These are phyloP conservation scores for Cytospora schulzeri DNA, from an alignment of 2,329 filamentous ascomycete genomes.

Conservation along the genomic window DNA sequence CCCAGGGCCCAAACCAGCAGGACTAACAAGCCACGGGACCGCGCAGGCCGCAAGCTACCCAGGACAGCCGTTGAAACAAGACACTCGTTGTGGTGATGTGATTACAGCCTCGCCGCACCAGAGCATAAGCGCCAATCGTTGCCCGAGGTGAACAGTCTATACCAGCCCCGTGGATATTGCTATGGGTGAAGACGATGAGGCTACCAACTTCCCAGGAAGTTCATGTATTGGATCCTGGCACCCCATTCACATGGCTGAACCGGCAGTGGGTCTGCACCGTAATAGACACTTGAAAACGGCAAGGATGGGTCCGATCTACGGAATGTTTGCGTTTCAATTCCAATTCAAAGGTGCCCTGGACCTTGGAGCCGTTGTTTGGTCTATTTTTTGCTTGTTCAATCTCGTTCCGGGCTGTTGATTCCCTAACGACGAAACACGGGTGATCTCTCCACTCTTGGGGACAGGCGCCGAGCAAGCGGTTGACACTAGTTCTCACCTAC, in stretches of 20 bases:
- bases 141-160: constrained; percentile 3
- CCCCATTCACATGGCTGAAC: not conserved
- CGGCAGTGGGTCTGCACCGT: not conserved
- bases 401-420: not conserved
- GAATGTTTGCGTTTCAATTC: constrained; percentile 19
- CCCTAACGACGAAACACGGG: not conserved
- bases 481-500: not conserved
- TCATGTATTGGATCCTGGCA: not conserved
- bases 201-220: constrained; percentile 1
- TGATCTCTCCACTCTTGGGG: not conserved
- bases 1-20: constrained; percentile 26
- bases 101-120: constrained; percentile 21
- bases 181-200: constrained; percentile 11
- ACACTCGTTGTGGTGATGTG: constrained; percentile 4
- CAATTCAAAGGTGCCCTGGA: constrained; percentile 9
- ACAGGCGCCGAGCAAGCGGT: constrained; percentile 3
- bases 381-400: constrained; percentile 14
- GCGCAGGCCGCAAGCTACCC: constrained; percentile 18
- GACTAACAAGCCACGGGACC: constrained; percentile 19
- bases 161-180: constrained; percentile 17
- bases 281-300: not conserved
- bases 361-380: constrained; percentile 12
- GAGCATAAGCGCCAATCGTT: not conserved
- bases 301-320: constrained; percentile 8
- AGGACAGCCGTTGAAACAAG: constrained; percentile 15